Percentiles rank a stretch among this genome's conserved stretches.
Conservation (phyloP, 2,329 filamentous ascomycete genomes). For the Zopfia rhizophila region DNA sequence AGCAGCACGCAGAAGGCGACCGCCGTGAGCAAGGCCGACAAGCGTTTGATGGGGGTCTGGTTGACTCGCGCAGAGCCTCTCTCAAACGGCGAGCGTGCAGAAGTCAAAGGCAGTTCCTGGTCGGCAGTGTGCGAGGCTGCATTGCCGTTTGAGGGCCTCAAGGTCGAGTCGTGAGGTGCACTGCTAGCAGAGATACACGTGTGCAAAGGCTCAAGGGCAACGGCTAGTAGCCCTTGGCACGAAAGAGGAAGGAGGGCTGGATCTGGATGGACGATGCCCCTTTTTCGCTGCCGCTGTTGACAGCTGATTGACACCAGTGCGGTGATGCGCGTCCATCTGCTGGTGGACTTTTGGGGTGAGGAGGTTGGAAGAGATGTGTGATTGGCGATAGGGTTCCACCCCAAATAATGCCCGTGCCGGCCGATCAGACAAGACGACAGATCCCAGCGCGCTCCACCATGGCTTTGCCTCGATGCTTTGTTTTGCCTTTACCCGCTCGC, state of each 20-base stretch:
- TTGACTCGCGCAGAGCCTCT: conserved; percentile 31
- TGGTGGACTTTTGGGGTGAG: conserved; percentile 32
- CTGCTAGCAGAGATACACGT: conserved; percentile 19
- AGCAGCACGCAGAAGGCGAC: conserved; percentile 11
- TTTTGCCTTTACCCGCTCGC: conserved; percentile 16
- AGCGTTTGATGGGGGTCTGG: conserved; percentile 1
- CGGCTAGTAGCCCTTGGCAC: conserved; percentile 1
- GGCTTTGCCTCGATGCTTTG: conserved; percentile 24
- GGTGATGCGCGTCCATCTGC: conserved; percentile 22
- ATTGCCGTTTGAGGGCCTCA: conserved; percentile 10
- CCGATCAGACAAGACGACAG: conserved; percentile 42
- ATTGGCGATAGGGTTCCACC: conserved; percentile 45
- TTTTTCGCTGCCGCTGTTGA: conserved; percentile 35
- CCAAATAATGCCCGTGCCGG: conserved; percentile 38
- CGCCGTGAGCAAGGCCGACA: conserved; percentile 1
- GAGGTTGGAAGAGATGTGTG: conserved; percentile 38
- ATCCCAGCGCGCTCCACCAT: conserved; percentile 24
- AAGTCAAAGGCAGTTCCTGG: conserved; percentile 3
- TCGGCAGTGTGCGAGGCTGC: neutral
- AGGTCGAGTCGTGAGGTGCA: conserved; percentile 3
- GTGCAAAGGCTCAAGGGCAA: conserved; percentile 5
- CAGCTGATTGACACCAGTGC: conserved; percentile 37
- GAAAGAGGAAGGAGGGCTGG: neutral
- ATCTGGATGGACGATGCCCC: conserved; percentile 26
- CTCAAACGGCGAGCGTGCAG: conserved; percentile 34